Base-by-base conservation (phyloP, 768 basidiomycete species). In the Hericium coralloides region DNA sequence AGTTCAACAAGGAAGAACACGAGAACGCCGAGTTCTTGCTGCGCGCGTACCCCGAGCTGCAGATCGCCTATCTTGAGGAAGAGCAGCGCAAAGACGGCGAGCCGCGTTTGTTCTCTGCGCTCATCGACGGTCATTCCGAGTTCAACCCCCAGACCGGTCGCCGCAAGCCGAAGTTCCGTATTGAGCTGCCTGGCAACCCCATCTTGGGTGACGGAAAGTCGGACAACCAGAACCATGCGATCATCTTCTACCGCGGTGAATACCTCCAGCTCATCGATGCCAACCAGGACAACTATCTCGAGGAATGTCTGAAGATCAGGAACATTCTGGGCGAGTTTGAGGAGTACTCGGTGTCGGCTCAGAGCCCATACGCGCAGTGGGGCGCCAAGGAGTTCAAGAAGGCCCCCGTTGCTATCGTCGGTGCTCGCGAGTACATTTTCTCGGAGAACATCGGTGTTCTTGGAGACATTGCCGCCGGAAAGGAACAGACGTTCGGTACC, bases 381-480 rank as follows among this genome's bases (percentile, higher is more conserved):
- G 85, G 84, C 59, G 84, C 88, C 66, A 85, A 89, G 70, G 92
- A 97, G 63, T 92, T 95, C 79, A 83, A 83, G 68, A 81, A 82
- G 59, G 71, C 90, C 20, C 97, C 97, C 17, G 89, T 98, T 20
- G 95, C 97, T 15, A 99, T 99, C 61, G 90, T 99, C 61, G 97
- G 95, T 71, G 95, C 97, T 10, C 85, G 97, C 73, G 95, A 99
- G 78, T 99, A 99, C 72, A 98, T 99, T 69, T 99, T 99, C 76
- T 98, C 97, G 53, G 97, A 99, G 76, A 98, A 98, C 69, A 98
- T 98, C 61, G 97, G 97, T 79, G 95, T 98, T 65, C 79, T 99
- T 49, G 97, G 97, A 65, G 97, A 99, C 72, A 81, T 99, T 48
- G 97, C 97, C 43, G 97, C 97, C 59, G 95, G 97, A 17, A 98